A percentile compares a stretch with the other conserved stretches of the same genome.
Evolutionary conservation across 139 green algal species (phyloP).

Genomic region (Asterochloris sp.): DNA sequence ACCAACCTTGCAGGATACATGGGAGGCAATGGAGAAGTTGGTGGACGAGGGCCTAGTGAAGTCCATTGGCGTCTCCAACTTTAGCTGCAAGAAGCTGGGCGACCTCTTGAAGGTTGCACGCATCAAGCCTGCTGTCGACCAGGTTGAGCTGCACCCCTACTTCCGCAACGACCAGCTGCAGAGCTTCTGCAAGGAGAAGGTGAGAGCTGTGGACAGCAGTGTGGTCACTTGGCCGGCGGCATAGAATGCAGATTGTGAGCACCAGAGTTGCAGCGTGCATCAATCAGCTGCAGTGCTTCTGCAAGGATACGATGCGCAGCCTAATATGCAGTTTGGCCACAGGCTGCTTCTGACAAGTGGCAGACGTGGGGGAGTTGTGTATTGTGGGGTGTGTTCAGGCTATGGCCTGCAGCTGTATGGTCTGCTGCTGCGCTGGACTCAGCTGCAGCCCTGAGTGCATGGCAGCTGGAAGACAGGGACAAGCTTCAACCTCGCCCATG

Average conservation of each 20-base stretch:
- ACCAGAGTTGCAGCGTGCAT: constrained; percentile 39
- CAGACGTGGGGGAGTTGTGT: too few relatives aligned
- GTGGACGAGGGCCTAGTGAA: constrained; percentile 72
- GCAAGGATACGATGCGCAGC: constrained; percentile 17
- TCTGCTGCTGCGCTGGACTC: too few relatives aligned
- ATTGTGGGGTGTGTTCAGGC: too few relatives aligned
- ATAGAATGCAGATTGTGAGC: neutral
- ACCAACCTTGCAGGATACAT: constrained; percentile 28
- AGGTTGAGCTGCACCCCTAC: constrained; percentile 94
- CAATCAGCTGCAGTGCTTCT: constrained; percentile 64
- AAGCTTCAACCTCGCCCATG: neutral
- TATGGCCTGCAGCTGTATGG: too few relatives aligned
- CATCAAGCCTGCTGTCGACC: constrained; percentile 58
- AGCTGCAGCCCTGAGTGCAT: neutral
- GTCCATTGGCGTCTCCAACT: constrained; percentile 85
- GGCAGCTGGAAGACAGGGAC: neutral
- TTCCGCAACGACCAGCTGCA: constrained; percentile 81
- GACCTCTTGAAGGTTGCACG: constrained; percentile 46
- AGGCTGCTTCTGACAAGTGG: too few relatives aligned
- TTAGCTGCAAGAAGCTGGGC: constrained; percentile 64
- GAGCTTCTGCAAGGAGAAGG: constrained; percentile 41
- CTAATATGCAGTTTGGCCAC: too few relatives aligned
- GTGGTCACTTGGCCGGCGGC: neutral
- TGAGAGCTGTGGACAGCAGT: neutral
- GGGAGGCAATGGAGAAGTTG: constrained; percentile 43